These are phyloP conservation scores for Penicillium subrubescens DNA, from an alignment of 495 filamentous ascomycete genomes.

Conservation along the genomic window DNA sequence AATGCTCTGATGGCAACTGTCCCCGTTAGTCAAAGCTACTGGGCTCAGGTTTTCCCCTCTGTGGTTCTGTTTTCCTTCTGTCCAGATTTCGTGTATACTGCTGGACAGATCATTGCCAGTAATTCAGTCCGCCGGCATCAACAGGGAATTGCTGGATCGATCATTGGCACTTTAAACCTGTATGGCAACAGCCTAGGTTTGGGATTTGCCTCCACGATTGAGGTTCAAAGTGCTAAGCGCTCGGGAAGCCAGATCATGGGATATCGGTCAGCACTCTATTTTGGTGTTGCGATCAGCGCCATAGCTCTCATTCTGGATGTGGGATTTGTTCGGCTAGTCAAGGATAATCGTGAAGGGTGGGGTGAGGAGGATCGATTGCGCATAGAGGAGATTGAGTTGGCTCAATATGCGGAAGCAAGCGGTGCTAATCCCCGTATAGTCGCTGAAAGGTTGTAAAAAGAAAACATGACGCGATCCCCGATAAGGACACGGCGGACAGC, in stretches of 20 bases:
- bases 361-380: slow-evolving; percentile 24
- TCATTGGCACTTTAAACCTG: slow-evolving; percentile 49
- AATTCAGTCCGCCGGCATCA: slow-evolving; percentile 50
- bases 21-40: slow-evolving; percentile 51
- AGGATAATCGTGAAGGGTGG: slow-evolving; percentile 49
- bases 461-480: neutral
- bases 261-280: slow-evolving; percentile 46
- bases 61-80: slow-evolving; percentile 47
- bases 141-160: slow-evolving; percentile 52
- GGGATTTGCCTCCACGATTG: slow-evolving; percentile 55
- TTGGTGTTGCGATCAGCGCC: slow-evolving; percentile 45
- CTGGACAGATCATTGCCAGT: slow-evolving; percentile 57
- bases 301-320: slow-evolving; percentile 43
- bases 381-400: slow-evolving; percentile 20
- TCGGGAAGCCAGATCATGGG: slow-evolving; percentile 29
- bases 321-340: slow-evolving; percentile 40
- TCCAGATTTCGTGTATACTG: slow-evolving; percentile 54
- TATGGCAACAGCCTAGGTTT: slow-evolving; percentile 53
- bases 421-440: slow-evolving; percentile 9
- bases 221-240: slow-evolving; percentile 30
- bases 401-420: slow-evolving; percentile 20
- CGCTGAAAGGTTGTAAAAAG: neutral
- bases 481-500: neutral
- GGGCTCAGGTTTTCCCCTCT: slow-evolving; percentile 54
- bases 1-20: slow-evolving; percentile 50